These are phyloP conservation scores for Colletotrichum siamense DNA, from an alignment of 2,329 filamentous ascomycete species.

Conservation along the genomic window DNA sequence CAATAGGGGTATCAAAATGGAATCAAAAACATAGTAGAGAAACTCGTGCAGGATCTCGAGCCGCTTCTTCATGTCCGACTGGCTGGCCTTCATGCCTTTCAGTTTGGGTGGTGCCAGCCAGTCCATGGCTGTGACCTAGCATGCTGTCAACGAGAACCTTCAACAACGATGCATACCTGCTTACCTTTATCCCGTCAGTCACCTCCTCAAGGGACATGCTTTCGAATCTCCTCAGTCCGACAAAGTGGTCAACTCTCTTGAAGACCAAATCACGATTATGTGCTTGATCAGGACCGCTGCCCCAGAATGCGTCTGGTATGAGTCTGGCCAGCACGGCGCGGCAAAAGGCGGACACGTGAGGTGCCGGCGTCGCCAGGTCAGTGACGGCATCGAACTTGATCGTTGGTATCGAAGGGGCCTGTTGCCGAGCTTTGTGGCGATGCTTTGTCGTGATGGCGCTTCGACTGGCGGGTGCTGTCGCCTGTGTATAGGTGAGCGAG, in stretches of 20 bases:
- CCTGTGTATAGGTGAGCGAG: not conserved
- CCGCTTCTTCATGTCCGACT: slow-evolving; percentile 77
- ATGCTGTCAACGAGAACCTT: not conserved
- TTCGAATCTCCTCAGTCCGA: slow-evolving; percentile 82
- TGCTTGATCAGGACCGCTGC: slow-evolving; percentile 53
- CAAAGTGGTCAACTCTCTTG: slow-evolving; percentile 76
- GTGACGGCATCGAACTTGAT: slow-evolving; percentile 60
- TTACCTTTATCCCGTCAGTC: slow-evolving; percentile 76
- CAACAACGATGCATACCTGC: not conserved
- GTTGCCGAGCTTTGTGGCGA: not conserved
- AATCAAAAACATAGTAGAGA: slow-evolving; percentile 92
- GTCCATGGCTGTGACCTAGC: slow-evolving; percentile 67
- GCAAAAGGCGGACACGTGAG: slow-evolving; percentile 85
- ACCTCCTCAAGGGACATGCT: slow-evolving; percentile 80
- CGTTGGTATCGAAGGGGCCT: not conserved
- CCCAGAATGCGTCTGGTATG: slow-evolving; percentile 80
- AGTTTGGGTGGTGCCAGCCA: slow-evolving; percentile 73
- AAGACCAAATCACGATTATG: slow-evolving; percentile 70
- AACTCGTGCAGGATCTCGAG: slow-evolving; percentile 83
- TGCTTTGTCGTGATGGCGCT: not conserved
- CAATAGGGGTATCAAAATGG: slow-evolving; percentile 84
- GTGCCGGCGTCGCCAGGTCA: slow-evolving; percentile 69
- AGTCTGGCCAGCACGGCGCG: slow-evolving; percentile 75
- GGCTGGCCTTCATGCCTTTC: slow-evolving; percentile 62
- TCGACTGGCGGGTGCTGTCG: not conserved